Conservation (phyloP, 106 monocot genomes). For the Vanilla planifolia region DNA sequence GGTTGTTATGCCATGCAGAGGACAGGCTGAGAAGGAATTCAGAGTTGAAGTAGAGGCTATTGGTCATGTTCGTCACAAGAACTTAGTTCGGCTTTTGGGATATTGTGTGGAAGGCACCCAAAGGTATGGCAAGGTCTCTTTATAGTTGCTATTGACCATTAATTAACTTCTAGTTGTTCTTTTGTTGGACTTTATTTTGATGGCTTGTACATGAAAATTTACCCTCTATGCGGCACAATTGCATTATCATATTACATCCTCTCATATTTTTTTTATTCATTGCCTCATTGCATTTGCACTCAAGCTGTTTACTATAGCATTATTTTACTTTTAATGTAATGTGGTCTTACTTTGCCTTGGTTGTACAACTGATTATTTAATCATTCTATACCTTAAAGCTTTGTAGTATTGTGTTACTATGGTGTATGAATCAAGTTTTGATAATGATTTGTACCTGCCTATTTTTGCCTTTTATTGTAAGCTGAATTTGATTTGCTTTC, state of each 20-base stretch:
- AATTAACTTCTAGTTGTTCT: not conserved
- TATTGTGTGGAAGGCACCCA: constrained; percentile 97
- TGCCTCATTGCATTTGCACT: too few species aligned
- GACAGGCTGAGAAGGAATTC: constrained; percentile 97
- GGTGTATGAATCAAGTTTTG: too few species aligned
- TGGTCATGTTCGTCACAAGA: constrained; percentile 97
- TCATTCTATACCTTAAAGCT: too few species aligned
- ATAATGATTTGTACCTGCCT: too few species aligned
- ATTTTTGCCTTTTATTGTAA: too few species aligned
- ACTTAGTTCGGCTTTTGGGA: constrained; percentile 88
- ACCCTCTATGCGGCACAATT: not conserved
- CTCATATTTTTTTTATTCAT: not conserved
- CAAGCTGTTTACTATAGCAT: too few species aligned
- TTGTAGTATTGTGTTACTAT: too few species aligned
- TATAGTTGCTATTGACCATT: not conserved
- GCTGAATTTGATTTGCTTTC: too few species aligned
- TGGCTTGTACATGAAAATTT: not conserved
- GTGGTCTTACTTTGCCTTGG: too few species aligned
- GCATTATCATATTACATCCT: not conserved
- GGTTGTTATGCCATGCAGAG: constrained; percentile 27
- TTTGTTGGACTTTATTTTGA: not conserved
- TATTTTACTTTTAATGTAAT: too few species aligned
- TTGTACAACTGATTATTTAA: too few species aligned
- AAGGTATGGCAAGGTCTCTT: constrained; percentile 32
- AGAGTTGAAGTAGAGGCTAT: constrained; percentile 97